Evolutionary conservation across 805 yeast species (phyloP).

Genomic region (Candida montana): DNA sequence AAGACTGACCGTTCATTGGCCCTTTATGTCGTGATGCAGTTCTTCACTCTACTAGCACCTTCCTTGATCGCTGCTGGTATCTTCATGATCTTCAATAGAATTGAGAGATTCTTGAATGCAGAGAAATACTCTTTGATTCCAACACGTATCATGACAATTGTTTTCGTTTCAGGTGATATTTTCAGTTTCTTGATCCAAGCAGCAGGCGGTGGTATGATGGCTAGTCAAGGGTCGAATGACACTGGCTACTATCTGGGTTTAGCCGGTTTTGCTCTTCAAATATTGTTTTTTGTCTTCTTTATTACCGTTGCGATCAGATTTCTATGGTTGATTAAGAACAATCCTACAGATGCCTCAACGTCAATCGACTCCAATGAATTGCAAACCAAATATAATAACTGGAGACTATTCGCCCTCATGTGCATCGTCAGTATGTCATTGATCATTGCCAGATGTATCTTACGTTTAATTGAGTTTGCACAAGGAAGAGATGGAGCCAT

Average conservation of each 20-base stretch:
- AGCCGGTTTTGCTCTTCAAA: slow-evolving; percentile 4
- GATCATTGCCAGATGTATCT: slow-evolving; percentile 3
- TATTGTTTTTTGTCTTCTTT: neutral
- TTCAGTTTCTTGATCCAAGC: slow-evolving; percentile 2
- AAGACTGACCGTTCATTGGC: neutral
- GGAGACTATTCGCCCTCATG: neutral
- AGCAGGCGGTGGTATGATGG: slow-evolving; percentile 1
- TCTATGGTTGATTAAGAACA: neutral
- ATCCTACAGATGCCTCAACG: neutral
- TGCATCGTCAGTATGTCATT: slow-evolving; percentile 1
- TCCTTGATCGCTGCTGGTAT: slow-evolving; percentile 4
- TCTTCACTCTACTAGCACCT: slow-evolving; percentile 1
- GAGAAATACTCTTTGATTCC: slow-evolving; percentile 2
- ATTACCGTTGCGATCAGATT: neutral
- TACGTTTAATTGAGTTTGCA: slow-evolving; percentile 3
- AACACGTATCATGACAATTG: neutral
- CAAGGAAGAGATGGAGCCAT: neutral
- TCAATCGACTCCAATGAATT: neutral
- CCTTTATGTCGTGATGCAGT: neutral
- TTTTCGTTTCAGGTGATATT: slow-evolving; percentile 4
- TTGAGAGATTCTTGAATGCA: slow-evolving; percentile 1
- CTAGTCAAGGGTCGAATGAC: neutral
- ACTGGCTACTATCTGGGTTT: neutral
- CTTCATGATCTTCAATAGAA: slow-evolving; percentile 3
- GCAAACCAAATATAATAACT: neutral